A percentile compares a stretch with the other conserved stretches of the same genome.
Evolutionary conservation across 2,329 filamentous ascomycete species (phyloP).

Genomic region (Exutisphaerella laricina): DNA sequence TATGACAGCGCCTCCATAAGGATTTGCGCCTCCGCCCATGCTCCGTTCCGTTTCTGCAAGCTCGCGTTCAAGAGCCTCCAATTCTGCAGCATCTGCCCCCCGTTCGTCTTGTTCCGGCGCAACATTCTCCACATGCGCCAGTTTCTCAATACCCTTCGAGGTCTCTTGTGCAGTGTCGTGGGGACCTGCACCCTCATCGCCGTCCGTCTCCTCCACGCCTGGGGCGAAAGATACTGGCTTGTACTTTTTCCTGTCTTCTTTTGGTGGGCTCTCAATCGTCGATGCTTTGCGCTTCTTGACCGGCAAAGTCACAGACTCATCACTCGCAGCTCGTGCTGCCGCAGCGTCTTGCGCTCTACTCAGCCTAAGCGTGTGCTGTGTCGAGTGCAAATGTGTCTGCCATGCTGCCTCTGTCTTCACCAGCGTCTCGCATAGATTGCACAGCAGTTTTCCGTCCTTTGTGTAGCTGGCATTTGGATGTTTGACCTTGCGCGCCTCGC

Average conservation of each 20-base stretch:
- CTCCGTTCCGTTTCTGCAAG: constrained; percentile 48
- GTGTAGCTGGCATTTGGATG: constrained; percentile 66
- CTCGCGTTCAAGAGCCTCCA: constrained; percentile 78
- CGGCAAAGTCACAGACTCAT: constrained; percentile 21
- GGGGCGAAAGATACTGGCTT: constrained; percentile 12
- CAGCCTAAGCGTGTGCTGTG: constrained; percentile 41
- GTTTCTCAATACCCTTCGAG: background rate
- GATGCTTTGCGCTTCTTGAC: constrained; percentile 51
- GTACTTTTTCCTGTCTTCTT: constrained; percentile 20
- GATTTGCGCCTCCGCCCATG: constrained; percentile 15
- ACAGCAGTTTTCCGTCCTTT: constrained; percentile 61
- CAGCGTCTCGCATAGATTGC: constrained; percentile 59
- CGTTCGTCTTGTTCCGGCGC: constrained; percentile 14
- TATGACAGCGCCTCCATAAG: constrained; percentile 37
- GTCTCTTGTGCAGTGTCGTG: background rate
- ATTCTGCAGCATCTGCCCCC: constrained; percentile 28
- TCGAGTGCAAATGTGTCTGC: constrained; percentile 56
- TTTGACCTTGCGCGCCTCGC: constrained; percentile 65
- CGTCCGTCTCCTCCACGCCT: constrained; percentile 9
- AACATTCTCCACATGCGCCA: background rate
- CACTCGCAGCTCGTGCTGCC: constrained; percentile 28
- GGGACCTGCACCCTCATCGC: constrained; percentile 27
- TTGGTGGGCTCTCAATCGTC: constrained; percentile 12
- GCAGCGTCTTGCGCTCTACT: constrained; percentile 24
- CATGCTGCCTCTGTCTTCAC: constrained; percentile 63